These are phyloP conservation scores for Combretum micranthum DNA, from an alignment of 345 rosid genomes.

Conservation along the genomic window DNA sequence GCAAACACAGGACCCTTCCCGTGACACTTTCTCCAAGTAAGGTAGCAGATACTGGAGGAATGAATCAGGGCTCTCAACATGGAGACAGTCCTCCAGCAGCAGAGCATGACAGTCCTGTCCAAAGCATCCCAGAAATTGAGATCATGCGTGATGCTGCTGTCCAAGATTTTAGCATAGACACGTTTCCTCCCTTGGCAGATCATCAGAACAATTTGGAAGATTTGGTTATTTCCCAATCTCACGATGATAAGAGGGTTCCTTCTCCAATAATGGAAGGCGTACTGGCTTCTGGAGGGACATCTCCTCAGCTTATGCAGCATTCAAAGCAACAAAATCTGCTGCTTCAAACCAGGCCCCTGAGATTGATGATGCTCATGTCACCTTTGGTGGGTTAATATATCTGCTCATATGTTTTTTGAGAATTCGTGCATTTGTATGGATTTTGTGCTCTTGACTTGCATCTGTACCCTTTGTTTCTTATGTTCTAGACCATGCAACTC, in stretches of 20 bases:
- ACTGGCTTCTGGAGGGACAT: conserved; percentile 27
- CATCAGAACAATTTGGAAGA: conserved; percentile 18
- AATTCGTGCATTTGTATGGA: background rate
- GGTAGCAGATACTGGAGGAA: background rate
- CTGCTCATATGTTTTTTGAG: background rate
- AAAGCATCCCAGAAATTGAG: conserved; percentile 48
- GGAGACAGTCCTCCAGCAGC: conserved; percentile 13
- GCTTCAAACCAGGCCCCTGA: conserved; percentile 28
- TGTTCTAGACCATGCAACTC: conserved; percentile 45
- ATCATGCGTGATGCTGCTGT: conserved; percentile 44
- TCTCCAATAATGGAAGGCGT: conserved; percentile 34
- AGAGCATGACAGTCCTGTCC: conserved; percentile 19
- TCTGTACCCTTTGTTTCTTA: background rate
- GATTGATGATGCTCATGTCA: conserved; percentile 7
- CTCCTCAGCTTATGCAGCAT: conserved; percentile 36
- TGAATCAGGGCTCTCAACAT: background rate
- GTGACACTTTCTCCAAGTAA: too few species aligned
- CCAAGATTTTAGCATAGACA: conserved; percentile 24
- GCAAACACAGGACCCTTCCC: too few species aligned
- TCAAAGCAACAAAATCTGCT: conserved; percentile 36
- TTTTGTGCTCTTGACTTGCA: background rate
- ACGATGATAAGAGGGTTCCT: conserved; percentile 28
- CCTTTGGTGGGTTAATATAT: conserved; percentile 40
- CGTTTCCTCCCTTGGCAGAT: conserved; percentile 20
- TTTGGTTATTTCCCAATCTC: conserved; percentile 18